Conservation (phyloP, 805 yeast genomes). For the Candida quercuum region DNA sequence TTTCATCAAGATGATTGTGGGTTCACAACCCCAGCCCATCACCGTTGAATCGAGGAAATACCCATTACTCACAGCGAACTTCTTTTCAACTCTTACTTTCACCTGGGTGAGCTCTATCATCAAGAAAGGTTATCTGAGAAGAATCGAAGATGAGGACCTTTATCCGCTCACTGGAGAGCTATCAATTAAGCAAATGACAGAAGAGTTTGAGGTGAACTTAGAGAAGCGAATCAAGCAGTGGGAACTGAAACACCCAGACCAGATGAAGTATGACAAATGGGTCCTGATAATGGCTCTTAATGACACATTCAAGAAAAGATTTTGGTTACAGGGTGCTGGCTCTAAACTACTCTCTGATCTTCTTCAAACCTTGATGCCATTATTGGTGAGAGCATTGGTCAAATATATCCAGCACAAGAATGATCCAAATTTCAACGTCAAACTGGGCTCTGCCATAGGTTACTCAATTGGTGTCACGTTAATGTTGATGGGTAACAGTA, state of each 20-base stretch:
- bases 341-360: constrained; percentile 27
- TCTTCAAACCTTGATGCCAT: constrained; percentile 51
- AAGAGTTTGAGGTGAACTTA: constrained; percentile 27
- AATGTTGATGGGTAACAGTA: constrained; percentile 45
- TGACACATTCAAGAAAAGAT: constrained; percentile 28
- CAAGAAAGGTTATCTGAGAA: constrained; percentile 52
- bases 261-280: constrained; percentile 18
- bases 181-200: constrained; percentile 30
- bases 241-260: constrained; percentile 19
- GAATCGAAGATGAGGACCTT: constrained; percentile 53
- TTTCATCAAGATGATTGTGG: constrained; percentile 12
- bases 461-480: constrained; percentile 65
- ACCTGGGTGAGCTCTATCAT: constrained; percentile 20
- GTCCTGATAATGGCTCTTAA: constrained; percentile 28
- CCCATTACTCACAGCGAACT: constrained; percentile 17
- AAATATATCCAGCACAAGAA: constrained; percentile 50
- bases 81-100: constrained; percentile 14
- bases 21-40: constrained; percentile 18
- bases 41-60: constrained; percentile 10
- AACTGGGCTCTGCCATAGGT: constrained; percentile 59
- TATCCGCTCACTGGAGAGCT: constrained; percentile 35
- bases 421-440: constrained; percentile 35
- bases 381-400: constrained; percentile 60
- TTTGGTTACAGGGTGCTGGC: constrained; percentile 28
- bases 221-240: constrained; percentile 23